Evolutionary conservation across 148 eudicot genomes (phyloP).

Genomic region (Rhododendron williamsianum): DNA sequence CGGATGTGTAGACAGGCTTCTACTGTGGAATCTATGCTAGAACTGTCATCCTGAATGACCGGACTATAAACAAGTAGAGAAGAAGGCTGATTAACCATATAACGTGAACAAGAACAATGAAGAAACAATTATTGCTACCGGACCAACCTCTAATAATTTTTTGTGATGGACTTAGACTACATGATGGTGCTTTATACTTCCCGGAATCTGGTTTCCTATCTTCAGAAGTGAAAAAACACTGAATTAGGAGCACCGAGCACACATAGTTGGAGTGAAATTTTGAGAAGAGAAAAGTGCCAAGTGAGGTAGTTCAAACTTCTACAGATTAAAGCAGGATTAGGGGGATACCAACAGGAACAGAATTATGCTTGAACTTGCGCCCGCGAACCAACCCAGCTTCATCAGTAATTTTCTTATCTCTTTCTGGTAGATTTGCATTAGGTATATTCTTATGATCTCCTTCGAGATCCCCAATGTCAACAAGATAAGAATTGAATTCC

Average conservation of each 20-base stretch:
- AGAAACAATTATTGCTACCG: neutral
- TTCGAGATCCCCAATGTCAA: conserved; percentile 60
- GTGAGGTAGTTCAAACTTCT: neutral
- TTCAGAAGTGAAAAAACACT: conserved; percentile 13
- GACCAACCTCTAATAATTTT: conserved; percentile 69
- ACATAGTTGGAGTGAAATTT: neutral
- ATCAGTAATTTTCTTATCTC: conserved; percentile 21
- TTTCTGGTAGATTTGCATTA: conserved; percentile 22
- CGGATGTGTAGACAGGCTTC: neutral
- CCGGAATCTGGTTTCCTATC: conserved; percentile 29
- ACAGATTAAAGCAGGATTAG: neutral
- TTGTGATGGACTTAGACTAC: conserved; percentile 70
- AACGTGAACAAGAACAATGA: neutral
- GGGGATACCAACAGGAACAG: conserved; percentile 22
- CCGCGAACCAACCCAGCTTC: conserved; percentile 22
- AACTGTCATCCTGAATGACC: conserved; percentile 6
- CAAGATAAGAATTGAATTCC: conserved; percentile 55
- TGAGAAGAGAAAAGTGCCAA: neutral
- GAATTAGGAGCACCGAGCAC: conserved; percentile 10
- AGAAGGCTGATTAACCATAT: neutral
- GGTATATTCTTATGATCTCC: conserved; percentile 20
- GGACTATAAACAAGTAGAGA: neutral
- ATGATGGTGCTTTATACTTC: conserved; percentile 26
- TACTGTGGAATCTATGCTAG: neutral
- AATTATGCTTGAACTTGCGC: conserved; percentile 22